Base-by-base conservation (phyloP, 768 basidiomycete species). In the Gloeostereum incarnatum region DNA sequence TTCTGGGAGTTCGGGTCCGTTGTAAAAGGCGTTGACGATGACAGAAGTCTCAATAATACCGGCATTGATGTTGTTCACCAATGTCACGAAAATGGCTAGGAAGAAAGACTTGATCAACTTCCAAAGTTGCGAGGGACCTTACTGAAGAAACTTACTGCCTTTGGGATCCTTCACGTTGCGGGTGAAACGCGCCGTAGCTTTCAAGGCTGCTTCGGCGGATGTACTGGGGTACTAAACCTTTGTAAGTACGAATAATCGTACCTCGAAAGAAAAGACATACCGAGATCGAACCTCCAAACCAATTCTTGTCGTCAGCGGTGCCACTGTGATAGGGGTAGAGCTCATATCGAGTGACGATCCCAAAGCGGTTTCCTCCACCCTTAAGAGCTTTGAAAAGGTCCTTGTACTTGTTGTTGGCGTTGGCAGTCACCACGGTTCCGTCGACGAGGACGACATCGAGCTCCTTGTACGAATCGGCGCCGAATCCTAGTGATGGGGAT, bases 351-450 rank as follows among this genome's bases (percentile, higher is more conserved):
- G 66, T 67, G 14, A 67, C 65, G 31, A 70, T 67, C 2, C 66
- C 66, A 44, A 67, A 66, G 6, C 66, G 57, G 48, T 63, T 68
- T 3, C 54, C 66, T 11, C 66, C 65, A 2, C 66, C 66, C 42
- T 68, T 67, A 31, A 70, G 49, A 5, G 66, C 66, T 24, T 58
- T 54, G 50, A 70, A 67, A n/a, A 70, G 55, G 40, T 68, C 66
- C 2, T 59, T 48, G 35, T 66, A 61, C 44, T 59, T 33, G 36
- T 68, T 68, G 3, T 52, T 58, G 5, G 57, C 58, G 1, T 55
- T 68, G 1, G 63, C 66, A 9, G 66, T 67, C 3, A 68, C 61
- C 3, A 64, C 37, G 14, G 55, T 41, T 1, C 68, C 68, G 21
- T 52, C 57, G 2, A 62, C 63, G 5, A 68, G 53, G 11, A 69